These are phyloP conservation scores for Dovyalis caffra DNA, from an alignment of 345 rosid genomes.

Conservation along the genomic window DNA sequence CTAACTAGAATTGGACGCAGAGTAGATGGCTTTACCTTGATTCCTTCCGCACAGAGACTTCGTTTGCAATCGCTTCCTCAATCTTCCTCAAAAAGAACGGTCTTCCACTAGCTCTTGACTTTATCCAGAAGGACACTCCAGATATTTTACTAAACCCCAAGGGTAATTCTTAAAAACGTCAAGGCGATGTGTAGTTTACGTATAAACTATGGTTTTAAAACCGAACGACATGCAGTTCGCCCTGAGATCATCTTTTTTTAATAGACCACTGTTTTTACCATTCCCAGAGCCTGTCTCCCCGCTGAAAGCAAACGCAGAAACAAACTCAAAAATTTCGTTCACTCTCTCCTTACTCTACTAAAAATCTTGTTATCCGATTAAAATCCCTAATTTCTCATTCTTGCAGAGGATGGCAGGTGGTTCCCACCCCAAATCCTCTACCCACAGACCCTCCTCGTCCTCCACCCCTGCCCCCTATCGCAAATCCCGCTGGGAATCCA, in stretches of 20 bases:
- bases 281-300: background rate
- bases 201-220: too few species aligned
- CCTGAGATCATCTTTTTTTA: background rate
- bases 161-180: background rate
- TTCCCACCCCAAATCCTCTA: slow-evolving; percentile 42
- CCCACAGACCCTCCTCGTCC: slow-evolving; percentile 35
- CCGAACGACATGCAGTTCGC: background rate
- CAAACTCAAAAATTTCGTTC: background rate
- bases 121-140: slow-evolving; percentile 4
- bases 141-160: background rate
- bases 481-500: slow-evolving; percentile 63
- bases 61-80: background rate
- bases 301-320: background rate
- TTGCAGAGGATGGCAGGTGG: slow-evolving; percentile 52
- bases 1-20: background rate
- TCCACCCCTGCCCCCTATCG: slow-evolving; percentile 38
- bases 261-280: background rate
- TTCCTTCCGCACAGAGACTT: background rate
- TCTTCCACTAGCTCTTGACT: background rate
- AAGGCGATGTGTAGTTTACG: background rate
- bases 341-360: background rate
- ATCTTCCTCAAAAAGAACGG: background rate
- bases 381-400: background rate
- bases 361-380: background rate
- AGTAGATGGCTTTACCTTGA: background rate